Conservation (phyloP, 2,329 filamentous ascomycete species). For the Neopestalotiopsis rosae region DNA sequence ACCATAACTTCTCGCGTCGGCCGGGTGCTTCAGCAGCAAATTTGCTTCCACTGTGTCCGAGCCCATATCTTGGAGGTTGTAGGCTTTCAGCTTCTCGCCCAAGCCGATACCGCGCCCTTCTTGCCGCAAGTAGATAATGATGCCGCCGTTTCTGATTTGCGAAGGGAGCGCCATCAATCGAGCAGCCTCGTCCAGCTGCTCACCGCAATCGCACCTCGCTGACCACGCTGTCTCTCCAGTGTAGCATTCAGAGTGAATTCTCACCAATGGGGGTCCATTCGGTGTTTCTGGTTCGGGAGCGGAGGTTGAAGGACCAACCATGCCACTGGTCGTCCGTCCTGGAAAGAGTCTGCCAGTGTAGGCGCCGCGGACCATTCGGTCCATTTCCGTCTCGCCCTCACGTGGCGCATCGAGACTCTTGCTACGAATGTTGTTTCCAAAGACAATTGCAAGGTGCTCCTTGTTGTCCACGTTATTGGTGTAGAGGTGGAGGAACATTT, state of each 20-base stretch:
- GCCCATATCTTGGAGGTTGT: constrained; percentile 95
- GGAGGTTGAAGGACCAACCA: constrained; percentile 44
- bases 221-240: constrained; percentile 99
- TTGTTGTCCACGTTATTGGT: constrained; percentile 92
- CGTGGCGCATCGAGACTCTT: constrained; percentile 72
- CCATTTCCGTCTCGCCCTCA: constrained; percentile 82
- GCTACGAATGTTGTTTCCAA: constrained; percentile 83
- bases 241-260: constrained; percentile 98
- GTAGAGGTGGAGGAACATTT: constrained; percentile 98
- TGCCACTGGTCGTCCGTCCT: constrained; percentile 77
- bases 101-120: constrained; percentile 95
- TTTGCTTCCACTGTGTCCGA: constrained; percentile 99
- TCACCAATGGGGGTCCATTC: constrained; percentile 71
- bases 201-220: constrained; percentile 94
- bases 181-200: constrained; percentile 96
- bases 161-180: constrained; percentile 82
- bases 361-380: constrained; percentile 92
- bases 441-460: constrained; percentile 96
- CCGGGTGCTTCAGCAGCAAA: constrained; percentile 85
- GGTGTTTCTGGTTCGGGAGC: constrained; percentile 20
- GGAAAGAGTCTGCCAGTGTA: constrained; percentile 89
- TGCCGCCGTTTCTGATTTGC: constrained; percentile 71
- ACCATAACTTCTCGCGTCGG: constrained; percentile 93
- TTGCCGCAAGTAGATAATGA: constrained; percentile 94
- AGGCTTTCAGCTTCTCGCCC: constrained; percentile 95